These are phyloP conservation scores for Populus simonii DNA, from an alignment of 345 rosid genomes.

Conservation along the genomic window DNA sequence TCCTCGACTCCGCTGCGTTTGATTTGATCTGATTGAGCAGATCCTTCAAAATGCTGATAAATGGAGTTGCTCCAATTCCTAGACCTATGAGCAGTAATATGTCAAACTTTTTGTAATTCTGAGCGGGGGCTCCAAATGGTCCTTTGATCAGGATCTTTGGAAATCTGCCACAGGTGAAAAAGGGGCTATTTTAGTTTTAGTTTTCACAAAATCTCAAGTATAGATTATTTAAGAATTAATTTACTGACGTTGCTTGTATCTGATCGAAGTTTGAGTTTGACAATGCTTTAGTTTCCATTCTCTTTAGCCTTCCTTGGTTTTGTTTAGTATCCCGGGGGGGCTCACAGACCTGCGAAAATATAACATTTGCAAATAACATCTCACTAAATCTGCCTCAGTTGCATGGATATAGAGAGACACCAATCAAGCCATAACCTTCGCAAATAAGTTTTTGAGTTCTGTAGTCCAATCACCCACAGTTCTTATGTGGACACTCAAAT, in stretches of 20 bases:
- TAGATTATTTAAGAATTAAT: not conserved
- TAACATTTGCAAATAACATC: not conserved
- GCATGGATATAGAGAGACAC: not conserved
- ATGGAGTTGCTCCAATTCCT: conserved; percentile 97
- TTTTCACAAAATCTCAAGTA: not conserved
- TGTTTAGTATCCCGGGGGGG: conserved; percentile 42
- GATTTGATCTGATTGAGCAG: conserved; percentile 63
- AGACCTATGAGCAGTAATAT: conserved; percentile 77
- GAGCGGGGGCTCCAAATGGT: conserved; percentile 98
- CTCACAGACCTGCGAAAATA: conserved; percentile 55
- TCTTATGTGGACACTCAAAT: conserved; percentile 84
- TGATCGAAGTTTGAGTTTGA: conserved; percentile 34
- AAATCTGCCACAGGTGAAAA: conserved; percentile 42
- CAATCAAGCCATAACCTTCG: conserved; percentile 38
- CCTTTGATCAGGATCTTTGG: conserved; percentile 77
- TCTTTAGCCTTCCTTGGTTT: conserved; percentile 46
- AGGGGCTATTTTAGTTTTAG: not conserved
- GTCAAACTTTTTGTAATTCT: conserved; percentile 68
- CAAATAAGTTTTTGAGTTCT: conserved; percentile 62
- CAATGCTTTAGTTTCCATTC: conserved; percentile 60
- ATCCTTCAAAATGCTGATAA: conserved; percentile 89
- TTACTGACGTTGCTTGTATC: conserved; percentile 47
- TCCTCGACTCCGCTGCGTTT: conserved; percentile 29
- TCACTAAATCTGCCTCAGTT: not conserved
- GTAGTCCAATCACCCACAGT: conserved; percentile 92